A percentile compares a stretch with the other conserved stretches of the same genome.
These are phyloP conservation scores for Chlamydomonas sphaeroides DNA, from an alignment of 139 green algal species.

Conservation along the genomic window DNA sequence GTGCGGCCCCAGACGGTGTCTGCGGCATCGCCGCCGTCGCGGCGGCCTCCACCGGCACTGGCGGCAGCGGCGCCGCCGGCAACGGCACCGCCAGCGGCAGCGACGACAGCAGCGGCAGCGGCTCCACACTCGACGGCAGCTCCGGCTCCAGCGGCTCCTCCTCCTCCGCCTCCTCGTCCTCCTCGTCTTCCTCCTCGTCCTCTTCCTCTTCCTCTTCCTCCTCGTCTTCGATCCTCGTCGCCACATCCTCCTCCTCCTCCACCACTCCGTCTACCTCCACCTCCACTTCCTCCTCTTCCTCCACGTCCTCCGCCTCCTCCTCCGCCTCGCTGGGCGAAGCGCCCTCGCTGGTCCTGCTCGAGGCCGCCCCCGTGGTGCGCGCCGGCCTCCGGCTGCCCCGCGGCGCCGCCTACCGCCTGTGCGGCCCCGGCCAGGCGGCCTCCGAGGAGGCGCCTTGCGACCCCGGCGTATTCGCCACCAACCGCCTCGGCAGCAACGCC, in stretches of 20 bases:
- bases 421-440: background rate
- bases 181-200: no score
- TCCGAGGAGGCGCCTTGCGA: background rate
- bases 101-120: no score
- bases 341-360: background rate
- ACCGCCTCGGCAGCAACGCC: conserved; percentile 7
- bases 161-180: no score
- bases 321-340: background rate
- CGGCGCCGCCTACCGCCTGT: background rate
- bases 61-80: no score
- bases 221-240: background rate
- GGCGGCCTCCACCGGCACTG: background rate
- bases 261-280: background rate
- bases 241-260: background rate
- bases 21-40: background rate
- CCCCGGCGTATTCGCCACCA: background rate
- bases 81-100: no score
- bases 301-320: background rate
- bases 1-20: conserved; percentile 3
- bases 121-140: no score
- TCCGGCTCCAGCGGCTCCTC: no score
- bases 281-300: background rate
- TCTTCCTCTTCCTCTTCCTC: no score
- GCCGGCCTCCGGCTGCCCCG: background rate
- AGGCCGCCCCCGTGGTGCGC: background rate